A percentile compares a stretch with the other conserved stretches of the same genome.
Conservation (phyloP, 75 land plant species). For the Larix kaempferi region DNA sequence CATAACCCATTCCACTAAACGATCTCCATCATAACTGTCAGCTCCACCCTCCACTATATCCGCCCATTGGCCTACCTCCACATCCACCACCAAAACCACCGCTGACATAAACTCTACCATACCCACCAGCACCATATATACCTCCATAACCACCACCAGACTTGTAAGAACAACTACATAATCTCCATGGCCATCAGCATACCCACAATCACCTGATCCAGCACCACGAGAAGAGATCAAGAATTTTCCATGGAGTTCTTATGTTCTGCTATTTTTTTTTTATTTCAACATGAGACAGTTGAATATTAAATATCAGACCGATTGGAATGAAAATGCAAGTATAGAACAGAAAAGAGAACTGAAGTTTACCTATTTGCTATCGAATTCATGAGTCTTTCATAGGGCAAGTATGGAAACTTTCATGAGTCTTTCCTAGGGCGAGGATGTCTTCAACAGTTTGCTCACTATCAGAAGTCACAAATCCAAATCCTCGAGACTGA, state of each 20-base stretch:
- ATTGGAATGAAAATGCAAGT: not conserved
- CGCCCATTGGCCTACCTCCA: not conserved
- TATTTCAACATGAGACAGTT: slow-evolving; percentile 57
- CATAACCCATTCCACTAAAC: too few species aligned
- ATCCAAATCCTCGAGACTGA: slow-evolving; percentile 79
- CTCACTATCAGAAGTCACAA: slow-evolving; percentile 74
- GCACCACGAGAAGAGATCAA: slow-evolving; percentile 15
- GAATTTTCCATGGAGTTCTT: slow-evolving; percentile 48
- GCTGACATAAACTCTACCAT: not conserved
- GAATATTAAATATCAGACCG: not conserved
- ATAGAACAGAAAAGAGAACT: not conserved
- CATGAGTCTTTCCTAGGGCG: slow-evolving; percentile 76
- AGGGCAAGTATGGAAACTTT: slow-evolving; percentile 50
- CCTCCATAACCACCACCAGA: slow-evolving; percentile 3
- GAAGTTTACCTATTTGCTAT: slow-evolving; percentile 54
- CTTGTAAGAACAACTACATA: slow-evolving; percentile 11
- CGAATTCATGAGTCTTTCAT: slow-evolving; percentile 55
- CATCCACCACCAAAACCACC: slow-evolving; percentile 8
- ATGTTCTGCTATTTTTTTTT: slow-evolving; percentile 72
- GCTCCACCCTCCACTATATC: slow-evolving; percentile 5
- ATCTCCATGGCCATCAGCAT: slow-evolving; percentile 24
- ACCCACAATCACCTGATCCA: slow-evolving; percentile 18
- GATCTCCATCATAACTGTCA: too few species aligned
- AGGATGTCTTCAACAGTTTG: slow-evolving; percentile 71
- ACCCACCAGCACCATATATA: not conserved